Base-by-base conservation (phyloP, 1,284 basidiomycete genomes). In the Phlebopus sp. region DNA sequence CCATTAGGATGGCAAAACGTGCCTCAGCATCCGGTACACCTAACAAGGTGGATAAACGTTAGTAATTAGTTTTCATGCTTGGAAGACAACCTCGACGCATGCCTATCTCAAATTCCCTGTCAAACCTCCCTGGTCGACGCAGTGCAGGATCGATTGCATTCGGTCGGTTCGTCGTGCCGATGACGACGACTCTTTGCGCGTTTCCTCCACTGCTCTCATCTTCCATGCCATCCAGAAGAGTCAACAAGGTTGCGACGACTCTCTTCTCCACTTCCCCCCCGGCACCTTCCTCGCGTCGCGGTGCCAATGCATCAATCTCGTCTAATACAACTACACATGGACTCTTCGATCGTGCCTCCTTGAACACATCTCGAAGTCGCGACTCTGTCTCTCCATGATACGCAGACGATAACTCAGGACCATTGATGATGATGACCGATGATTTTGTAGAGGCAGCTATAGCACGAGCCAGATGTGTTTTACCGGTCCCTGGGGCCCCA, bases 301-400 rank as follows among this genome's bases (percentile, higher is more conserved):
- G 97, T 49, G 92, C 96, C 17, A 99, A 70, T 1, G 95, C 95
- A 59, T 99, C 97, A 2, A 99, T 86, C 71, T 99, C 97, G 62
- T 99, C 97, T 37, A 99, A 75, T 25, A 99, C 87, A 43, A 99
- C 82, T 55, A 99, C 92, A 58, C 90, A 94, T 0, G 96, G 95
- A 53, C 84, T 87, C 56, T 86, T 82, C 31, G 77, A 72, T 43
- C 83, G 79, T 0, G 97, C 97, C 57, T 93, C 84, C 21, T 78
- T 79, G 66, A 99, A 99, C 0, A 99, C 86, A 18, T 87, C 86
- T 15, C 96, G 83, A 15, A 99, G 75, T 52, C 87, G 84, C 3
- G 90, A 83, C 66, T 99, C 96, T 1, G 95, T 97, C 72, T 99
- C 96, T 36, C 96, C 96, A 60, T 98, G 96, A 62, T 92, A 98